Evolutionary conservation across 495 filamentous ascomycete species (phyloP).

Genomic region (Chlorociboria aeruginascens): DNA sequence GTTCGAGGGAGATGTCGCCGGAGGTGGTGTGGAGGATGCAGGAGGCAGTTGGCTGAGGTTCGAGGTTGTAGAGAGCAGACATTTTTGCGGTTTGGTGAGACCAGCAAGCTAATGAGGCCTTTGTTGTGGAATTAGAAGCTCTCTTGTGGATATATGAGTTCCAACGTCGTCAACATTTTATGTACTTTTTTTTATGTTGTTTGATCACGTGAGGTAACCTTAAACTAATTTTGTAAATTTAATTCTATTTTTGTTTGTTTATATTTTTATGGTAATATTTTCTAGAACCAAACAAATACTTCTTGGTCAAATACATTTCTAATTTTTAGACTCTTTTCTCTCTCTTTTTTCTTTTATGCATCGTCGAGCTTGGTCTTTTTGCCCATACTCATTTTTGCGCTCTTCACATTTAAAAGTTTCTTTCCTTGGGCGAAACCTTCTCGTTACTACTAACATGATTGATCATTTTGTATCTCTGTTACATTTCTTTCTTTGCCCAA

Average conservation of each 20-base stretch:
- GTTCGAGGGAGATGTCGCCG: slow-evolving; percentile 78
- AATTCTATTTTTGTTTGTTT: neutral
- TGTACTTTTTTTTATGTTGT: neutral
- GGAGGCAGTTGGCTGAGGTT: slow-evolving; percentile 84
- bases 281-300: too few species aligned
- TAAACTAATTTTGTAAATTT: neutral
- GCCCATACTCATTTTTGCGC: too few species aligned
- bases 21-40: slow-evolving; percentile 79
- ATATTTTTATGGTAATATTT: neutral
- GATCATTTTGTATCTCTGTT: too few species aligned
- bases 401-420: too few species aligned
- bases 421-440: too few species aligned
- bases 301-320: too few species aligned
- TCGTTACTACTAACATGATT: too few species aligned
- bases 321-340: too few species aligned
- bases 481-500: too few species aligned
- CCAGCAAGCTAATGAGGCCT: slow-evolving; percentile 16
- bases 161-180: neutral
- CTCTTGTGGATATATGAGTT: neutral
- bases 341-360: too few species aligned
- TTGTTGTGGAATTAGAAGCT: neutral
- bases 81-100: slow-evolving; percentile 31
- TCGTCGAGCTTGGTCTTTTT: too few species aligned
- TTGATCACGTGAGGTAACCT: neutral
- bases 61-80: slow-evolving; percentile 85